phyloP scores from a whole-genome alignment of 2,329 filamentous ascomycete species.

The Orbilia ellipsospora region DNA sequence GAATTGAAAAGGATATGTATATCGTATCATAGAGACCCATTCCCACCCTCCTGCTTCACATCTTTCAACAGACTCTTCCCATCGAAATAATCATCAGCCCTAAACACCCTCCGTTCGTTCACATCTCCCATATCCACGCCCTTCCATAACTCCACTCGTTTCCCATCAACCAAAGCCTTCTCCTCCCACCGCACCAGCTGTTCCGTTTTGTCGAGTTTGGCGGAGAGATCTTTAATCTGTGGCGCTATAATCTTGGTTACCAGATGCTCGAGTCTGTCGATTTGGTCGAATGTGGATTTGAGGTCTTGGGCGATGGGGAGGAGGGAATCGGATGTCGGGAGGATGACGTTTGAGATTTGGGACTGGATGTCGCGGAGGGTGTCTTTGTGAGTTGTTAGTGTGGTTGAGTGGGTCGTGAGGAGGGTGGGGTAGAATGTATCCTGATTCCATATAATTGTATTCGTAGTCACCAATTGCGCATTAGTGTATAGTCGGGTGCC shows the following conservation, averaged over 20 bases:
- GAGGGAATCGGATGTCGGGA: conserved; percentile 57
- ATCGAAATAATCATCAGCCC: conserved; percentile 57
- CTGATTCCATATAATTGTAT: conserved; percentile 11
- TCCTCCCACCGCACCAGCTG: conserved; percentile 57
- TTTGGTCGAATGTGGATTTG: conserved; percentile 58
- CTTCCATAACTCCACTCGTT: conserved; percentile 58
- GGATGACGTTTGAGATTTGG: conserved; percentile 58
- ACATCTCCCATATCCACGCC: conserved; percentile 42
- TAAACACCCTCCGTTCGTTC: conserved; percentile 54
- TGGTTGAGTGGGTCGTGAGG: conserved; percentile 18
- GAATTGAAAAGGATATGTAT: background rate
- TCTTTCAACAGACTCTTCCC: conserved; percentile 57
- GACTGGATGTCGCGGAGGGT: conserved; percentile 55
- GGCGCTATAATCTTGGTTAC: conserved; percentile 55
- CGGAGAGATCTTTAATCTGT: conserved; percentile 57
- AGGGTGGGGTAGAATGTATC: conserved; percentile 34
- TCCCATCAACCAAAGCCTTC: conserved; percentile 56
- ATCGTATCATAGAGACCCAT: background rate
- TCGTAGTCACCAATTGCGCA: background rate
- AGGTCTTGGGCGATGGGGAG: conserved; percentile 58
- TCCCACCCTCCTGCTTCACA: too few species aligned
- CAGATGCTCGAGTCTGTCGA: conserved; percentile 58
- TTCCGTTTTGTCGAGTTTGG: conserved; percentile 58
- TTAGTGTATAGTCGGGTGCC: background rate
- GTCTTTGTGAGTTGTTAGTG: conserved; percentile 37